These are phyloP conservation scores for Crotalaria pallida DNA, from an alignment of 306 rosid species.

Conservation along the genomic window DNA sequence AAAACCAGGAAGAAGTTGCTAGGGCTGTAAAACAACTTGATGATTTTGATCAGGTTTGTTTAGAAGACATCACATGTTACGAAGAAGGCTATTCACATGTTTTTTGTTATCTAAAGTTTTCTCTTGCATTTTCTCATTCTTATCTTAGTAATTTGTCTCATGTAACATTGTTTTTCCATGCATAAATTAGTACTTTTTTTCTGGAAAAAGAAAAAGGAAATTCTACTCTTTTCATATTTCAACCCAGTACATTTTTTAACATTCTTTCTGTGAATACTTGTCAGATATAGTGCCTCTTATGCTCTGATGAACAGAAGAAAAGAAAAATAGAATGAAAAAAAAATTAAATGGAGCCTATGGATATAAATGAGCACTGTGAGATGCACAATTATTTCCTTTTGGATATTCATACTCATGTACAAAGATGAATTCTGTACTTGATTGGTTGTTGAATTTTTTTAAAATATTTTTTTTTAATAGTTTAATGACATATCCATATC, in stretches of 20 bases:
- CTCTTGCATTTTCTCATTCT: not conserved
- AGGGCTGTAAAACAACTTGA: conserved; percentile 71
- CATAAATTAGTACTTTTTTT: not conserved
- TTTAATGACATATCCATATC: not conserved
- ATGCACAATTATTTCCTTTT: not conserved
- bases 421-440: not conserved
- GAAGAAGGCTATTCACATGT: conserved; percentile 11
- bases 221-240: not conserved
- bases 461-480: not conserved
- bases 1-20: conserved; percentile 86
- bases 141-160: not conserved
- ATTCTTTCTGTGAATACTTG: not conserved
- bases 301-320: not conserved
- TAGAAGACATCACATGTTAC: not conserved
- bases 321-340: not conserved
- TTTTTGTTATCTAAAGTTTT: not conserved
- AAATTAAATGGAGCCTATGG: not conserved
- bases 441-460: not conserved
- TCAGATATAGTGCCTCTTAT: not conserved
- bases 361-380: not conserved
- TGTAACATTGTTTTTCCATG: not conserved
- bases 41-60: conserved; percentile 84
- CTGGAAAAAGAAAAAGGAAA: not conserved
- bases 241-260: not conserved
- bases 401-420: not conserved